Evolutionary conservation across 2,329 filamentous ascomycete species (phyloP).

Genomic region (Lachnellula subtilissima): DNA sequence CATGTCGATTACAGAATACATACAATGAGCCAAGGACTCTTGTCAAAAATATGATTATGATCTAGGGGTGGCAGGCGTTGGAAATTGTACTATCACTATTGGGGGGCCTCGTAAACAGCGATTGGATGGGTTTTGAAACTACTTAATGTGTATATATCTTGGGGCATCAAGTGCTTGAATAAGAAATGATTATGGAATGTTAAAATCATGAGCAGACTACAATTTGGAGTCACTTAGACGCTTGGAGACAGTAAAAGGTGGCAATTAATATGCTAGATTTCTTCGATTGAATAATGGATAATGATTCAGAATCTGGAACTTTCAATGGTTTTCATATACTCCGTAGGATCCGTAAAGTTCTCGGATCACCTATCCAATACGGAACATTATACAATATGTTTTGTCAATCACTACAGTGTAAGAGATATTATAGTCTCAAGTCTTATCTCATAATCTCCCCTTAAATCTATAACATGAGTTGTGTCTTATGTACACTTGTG

Average conservation of each 20-base stretch:
- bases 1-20: slow-evolving; percentile 9
- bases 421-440: too few relatives aligned
- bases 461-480: neutral
- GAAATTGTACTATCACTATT: slow-evolving; percentile 10
- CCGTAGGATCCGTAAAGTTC: too few relatives aligned
- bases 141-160: slow-evolving; percentile 18
- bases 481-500: slow-evolving; percentile 7
- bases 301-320: too few relatives aligned
- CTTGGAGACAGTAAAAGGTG: too few relatives aligned
- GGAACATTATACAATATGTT: too few relatives aligned
- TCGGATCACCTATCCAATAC: too few relatives aligned
- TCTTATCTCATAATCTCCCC: neutral
- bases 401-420: too few relatives aligned
- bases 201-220: too few relatives aligned
- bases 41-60: slow-evolving; percentile 1
- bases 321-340: too few relatives aligned
- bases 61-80: slow-evolving; percentile 6
- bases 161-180: slow-evolving; percentile 1
- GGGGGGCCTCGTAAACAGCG: slow-evolving; percentile 7
- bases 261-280: too few relatives aligned
- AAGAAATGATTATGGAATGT: neutral
- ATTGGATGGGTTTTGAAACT: slow-evolving; percentile 9
- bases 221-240: too few relatives aligned
- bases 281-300: too few relatives aligned
- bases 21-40: slow-evolving; percentile 5